Evolutionary conservation across 768 basidiomycete genomes (phyloP).

Genomic region (Boletus rex-veris): DNA sequence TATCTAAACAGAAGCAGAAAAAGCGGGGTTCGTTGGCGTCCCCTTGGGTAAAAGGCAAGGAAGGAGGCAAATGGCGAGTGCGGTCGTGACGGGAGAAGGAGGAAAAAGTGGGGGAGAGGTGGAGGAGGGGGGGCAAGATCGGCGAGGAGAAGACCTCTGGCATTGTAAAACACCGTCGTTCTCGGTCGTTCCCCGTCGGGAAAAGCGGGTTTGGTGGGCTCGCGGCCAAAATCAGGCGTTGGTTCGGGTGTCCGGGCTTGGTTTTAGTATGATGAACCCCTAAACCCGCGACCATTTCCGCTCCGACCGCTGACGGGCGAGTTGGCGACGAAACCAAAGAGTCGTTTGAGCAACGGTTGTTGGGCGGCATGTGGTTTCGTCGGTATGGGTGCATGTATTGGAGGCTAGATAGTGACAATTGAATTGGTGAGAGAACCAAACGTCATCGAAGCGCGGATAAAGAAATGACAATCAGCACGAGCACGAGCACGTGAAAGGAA

Average conservation of each 20-base stretch:
- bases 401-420: slow-evolving; percentile 8
- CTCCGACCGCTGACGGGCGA: slow-evolving; percentile 25
- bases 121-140: slow-evolving; percentile 7
- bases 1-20: slow-evolving; percentile 15
- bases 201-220: not conserved
- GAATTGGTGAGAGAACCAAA: slow-evolving; percentile 1
- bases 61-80: slow-evolving; percentile 4
- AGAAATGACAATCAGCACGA: slow-evolving; percentile 15
- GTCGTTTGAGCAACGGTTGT: slow-evolving; percentile 30
- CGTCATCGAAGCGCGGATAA: not conserved
- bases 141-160: slow-evolving; percentile 3
- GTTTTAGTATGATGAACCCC: slow-evolving; percentile 26
- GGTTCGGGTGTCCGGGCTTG: not conserved
- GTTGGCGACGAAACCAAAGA: slow-evolving; percentile 25
- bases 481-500: slow-evolving; percentile 10
- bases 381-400: slow-evolving; percentile 30
- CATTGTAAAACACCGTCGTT: slow-evolving; percentile 4
- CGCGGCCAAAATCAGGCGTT: not conserved
- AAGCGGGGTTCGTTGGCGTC: not conserved
- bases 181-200: not conserved
- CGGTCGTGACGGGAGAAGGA: slow-evolving; percentile 9
- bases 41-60: slow-evolving; percentile 5
- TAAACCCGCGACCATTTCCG: slow-evolving; percentile 22
- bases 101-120: slow-evolving; percentile 9
- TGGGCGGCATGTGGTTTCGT: slow-evolving; percentile 24